phyloP scores from a whole-genome alignment of 1,139 yeast species.

The Taiozyma sp. region DNA sequence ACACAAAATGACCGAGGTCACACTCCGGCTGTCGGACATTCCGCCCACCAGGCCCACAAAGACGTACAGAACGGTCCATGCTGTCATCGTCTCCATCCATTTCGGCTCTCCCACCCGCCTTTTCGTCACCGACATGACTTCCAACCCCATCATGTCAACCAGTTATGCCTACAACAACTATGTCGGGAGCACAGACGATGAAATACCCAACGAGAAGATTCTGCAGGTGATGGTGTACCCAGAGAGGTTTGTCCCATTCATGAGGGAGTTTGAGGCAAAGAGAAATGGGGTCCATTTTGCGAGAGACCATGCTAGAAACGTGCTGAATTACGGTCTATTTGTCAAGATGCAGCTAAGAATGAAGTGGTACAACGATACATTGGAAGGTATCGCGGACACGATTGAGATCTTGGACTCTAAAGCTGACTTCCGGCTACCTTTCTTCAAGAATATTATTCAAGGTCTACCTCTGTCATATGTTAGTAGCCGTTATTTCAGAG shows the following conservation, averaged over 20 bases:
- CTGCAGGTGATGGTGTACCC: constrained; percentile 7
- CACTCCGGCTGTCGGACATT: not conserved
- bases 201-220: constrained; percentile 1
- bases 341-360: constrained; percentile 6
- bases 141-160: constrained; percentile 4
- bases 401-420: constrained; percentile 1
- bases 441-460: constrained; percentile 4
- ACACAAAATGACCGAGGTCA: not conserved
- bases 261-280: not conserved
- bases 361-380: constrained; percentile 3
- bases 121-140: constrained; percentile 14
- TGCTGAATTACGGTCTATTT: constrained; percentile 8
- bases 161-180: not conserved
- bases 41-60: not conserved
- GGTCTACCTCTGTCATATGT: constrained; percentile 4
- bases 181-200: constrained; percentile 3
- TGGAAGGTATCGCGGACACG: constrained; percentile 6
- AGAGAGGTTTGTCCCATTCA: constrained; percentile 4
- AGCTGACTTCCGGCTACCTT: not conserved
- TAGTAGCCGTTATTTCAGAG: not conserved
- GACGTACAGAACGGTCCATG: constrained; percentile 1
- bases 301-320: not conserved
- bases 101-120: constrained; percentile 3
- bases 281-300: not conserved
- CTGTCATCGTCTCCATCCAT: constrained; percentile 2